Base-by-base conservation (phyloP, 2,329 filamentous ascomycete genomes). In the Drechslerella coelobrocha region DNA sequence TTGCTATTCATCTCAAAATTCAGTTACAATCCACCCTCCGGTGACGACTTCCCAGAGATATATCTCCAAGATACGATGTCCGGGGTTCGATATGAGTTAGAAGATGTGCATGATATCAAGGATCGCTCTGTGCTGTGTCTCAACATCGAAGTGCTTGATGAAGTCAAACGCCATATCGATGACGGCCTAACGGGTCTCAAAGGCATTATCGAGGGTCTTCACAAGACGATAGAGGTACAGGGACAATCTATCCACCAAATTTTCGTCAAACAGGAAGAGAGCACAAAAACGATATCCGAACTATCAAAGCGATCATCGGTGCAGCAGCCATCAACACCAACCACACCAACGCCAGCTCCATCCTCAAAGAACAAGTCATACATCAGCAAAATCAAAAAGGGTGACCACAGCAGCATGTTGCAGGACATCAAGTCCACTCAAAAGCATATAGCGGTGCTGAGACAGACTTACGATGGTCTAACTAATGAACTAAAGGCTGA, bases 1-100 rank as follows among this genome's bases (percentile, higher is more conserved):
- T 84, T 99, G 26, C 93, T 94, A 0, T 99, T 99, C 76, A 99
- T 99, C 75, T 94, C 99, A 75, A 99, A 97, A 78, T 99, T 99
- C 77, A 94, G 93, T 0, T 99, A 95, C 92, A 97, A 96, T 76
- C 97, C 93, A 0, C 92, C 97, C 75, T 89, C 91, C 71, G 94
- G 94, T 6, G 86, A 87, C 12, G 94, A 99, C 77, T 81, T 99
- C 48, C 94, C 94, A 0, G 94, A 99, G 76, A 97, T 99, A 14
- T 97, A 99, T 78, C 94, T 99, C 14, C 94, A 99, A 78, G 94
- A 99, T 78, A 89, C 92, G 0, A 85, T 97, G 1, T 97, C 94
- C 7, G 94, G 94, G 0, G 90, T 99, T n/a, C 89, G 94, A 14
- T 93, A 99, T 78, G 94, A 99, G 80, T 81, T 99, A 23, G 94